Evolutionary conservation across 768 basidiomycete genomes (phyloP).

Genomic region (Agrocybe pediades): DNA sequence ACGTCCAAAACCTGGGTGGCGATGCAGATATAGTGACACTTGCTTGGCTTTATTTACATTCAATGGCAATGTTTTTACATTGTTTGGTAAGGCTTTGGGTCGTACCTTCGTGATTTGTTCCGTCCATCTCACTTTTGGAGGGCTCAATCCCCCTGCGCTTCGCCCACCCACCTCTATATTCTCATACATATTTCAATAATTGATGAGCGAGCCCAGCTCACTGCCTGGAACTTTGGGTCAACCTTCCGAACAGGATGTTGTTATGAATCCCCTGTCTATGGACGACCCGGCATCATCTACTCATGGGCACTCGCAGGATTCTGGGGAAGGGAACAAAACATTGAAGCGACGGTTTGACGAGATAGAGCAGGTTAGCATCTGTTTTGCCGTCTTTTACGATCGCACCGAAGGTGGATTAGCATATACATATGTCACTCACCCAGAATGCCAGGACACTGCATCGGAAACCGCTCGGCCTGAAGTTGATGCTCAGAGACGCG

Average conservation of each 20-base stretch:
- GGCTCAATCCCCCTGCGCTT: constrained; percentile 31
- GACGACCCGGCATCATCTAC: constrained; percentile 34
- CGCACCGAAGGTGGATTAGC: constrained; percentile 3
- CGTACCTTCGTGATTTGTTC: constrained; percentile 38
- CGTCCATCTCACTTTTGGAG: constrained; percentile 29
- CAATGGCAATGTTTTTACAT: constrained; percentile 41
- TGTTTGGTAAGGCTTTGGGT: constrained; percentile 35
- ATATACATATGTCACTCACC: background rate
- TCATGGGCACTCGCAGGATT: constrained; percentile 43
- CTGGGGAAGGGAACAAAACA: constrained; percentile 61
- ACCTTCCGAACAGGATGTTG: constrained; percentile 45
- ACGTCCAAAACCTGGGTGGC: background rate
- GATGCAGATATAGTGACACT: constrained; percentile 14
- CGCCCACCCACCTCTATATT: constrained; percentile 26
- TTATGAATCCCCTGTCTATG: constrained; percentile 51
- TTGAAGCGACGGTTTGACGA: constrained; percentile 69
- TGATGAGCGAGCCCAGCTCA: constrained; percentile 18
- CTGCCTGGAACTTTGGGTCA: constrained; percentile 28
- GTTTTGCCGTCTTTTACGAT: constrained; percentile 24
- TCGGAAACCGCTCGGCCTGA: constrained; percentile 62
- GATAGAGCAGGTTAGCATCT: constrained; percentile 63
- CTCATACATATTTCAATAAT: constrained; percentile 21
- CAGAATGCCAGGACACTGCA: constrained; percentile 57
- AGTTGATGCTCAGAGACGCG: constrained; percentile 59
- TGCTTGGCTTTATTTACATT: constrained; percentile 37